phyloP scores from a whole-genome alignment of 257 asterid species.

The Gentiana macrophylla region DNA sequence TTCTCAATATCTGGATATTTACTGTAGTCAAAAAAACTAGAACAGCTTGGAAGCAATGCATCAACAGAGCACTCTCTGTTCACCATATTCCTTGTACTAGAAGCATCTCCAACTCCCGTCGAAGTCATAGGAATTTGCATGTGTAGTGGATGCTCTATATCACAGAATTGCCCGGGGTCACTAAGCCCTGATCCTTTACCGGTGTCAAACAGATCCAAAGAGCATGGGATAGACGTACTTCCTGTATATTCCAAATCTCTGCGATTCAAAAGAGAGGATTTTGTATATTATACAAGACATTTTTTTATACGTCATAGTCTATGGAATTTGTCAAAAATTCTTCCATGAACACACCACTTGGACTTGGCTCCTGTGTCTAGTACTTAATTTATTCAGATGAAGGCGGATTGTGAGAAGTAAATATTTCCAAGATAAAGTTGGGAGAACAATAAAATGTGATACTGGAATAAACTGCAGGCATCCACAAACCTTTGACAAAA shows the following conservation, averaged over 20 bases:
- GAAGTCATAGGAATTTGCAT: background rate
- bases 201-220: slow-evolving; percentile 30
- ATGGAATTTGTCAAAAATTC: background rate
- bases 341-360: background rate
- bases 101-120: slow-evolving; percentile 11
- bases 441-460: background rate
- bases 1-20: slow-evolving; percentile 33
- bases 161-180: slow-evolving; percentile 28
- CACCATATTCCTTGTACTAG: slow-evolving; percentile 1
- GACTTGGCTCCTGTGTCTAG: background rate
- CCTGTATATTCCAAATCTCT: slow-evolving; percentile 47
- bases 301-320: background rate
- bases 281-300: slow-evolving; percentile 3
- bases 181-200: slow-evolving; percentile 37
- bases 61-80: slow-evolving; percentile 34
- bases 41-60: slow-evolving; percentile 35
- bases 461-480: background rate
- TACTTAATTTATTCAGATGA: background rate
- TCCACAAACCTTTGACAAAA: slow-evolving; percentile 37
- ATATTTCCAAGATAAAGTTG: background rate
- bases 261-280: slow-evolving; percentile 6
- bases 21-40: slow-evolving; percentile 34
- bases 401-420: background rate
- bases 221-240: slow-evolving; percentile 35
- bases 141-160: slow-evolving; percentile 9